A percentile compares a stretch with the other conserved stretches of the same genome.
phyloP scores from a whole-genome alignment of 257 asterid species.

The Scutellaria minor region DNA sequence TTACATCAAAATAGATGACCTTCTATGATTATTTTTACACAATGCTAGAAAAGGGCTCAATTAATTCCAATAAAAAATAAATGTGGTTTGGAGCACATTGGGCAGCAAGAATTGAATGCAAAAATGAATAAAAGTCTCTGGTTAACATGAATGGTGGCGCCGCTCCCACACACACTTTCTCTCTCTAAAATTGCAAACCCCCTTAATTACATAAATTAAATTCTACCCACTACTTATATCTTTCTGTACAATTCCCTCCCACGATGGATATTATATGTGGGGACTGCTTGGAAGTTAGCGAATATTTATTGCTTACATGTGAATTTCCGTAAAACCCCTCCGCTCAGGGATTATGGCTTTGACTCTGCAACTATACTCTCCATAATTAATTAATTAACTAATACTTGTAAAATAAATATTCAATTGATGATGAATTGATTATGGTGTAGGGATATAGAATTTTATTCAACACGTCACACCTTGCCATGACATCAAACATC shows the following conservation, averaged over 20 bases:
- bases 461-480: not conserved
- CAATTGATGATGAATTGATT: not conserved
- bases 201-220: not conserved
- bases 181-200: constrained; percentile 2
- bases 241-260: not conserved
- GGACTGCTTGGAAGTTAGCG: constrained; percentile 34
- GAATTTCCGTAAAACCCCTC: constrained; percentile 27
- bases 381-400: not conserved
- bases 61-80: constrained; percentile 19
- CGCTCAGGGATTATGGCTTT: constrained; percentile 18
- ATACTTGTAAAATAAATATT: not conserved
- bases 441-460: not conserved
- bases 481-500: no score
- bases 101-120: constrained; percentile 30
- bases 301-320: constrained; percentile 34
- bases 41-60: no score
- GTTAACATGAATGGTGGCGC: no score
- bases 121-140: not conserved
- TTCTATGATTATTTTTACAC: no score
- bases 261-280: constrained; percentile 1
- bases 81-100: not conserved
- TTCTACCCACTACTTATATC: constrained; percentile 18
- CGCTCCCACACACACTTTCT: not conserved
- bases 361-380: constrained; percentile 2
- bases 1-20: not conserved